These are phyloP conservation scores for Boletus edulis DNA, from an alignment of 768 basidiomycete species.

Conservation along the genomic window DNA sequence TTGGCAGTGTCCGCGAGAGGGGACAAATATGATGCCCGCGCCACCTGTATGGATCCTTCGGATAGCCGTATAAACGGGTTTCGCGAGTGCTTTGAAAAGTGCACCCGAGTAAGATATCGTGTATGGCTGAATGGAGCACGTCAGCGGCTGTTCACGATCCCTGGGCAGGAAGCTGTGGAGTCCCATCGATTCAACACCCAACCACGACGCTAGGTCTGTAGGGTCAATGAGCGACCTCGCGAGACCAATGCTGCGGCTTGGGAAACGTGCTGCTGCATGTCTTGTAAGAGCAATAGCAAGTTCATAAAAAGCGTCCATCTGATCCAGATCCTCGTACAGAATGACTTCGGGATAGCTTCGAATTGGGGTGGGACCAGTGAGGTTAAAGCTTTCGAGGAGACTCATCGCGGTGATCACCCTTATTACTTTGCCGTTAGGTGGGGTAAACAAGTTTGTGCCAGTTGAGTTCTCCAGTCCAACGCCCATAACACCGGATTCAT, in stretches of 20 bases:
- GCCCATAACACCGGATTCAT: slow-evolving; percentile 34
- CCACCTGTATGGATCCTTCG: slow-evolving; percentile 41
- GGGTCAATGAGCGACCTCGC: slow-evolving; percentile 80
- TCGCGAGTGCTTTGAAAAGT: slow-evolving; percentile 88
- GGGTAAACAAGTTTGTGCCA: slow-evolving; percentile 31
- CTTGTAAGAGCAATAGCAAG: slow-evolving; percentile 73
- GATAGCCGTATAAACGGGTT: slow-evolving; percentile 82
- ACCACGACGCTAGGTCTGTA: slow-evolving; percentile 78
- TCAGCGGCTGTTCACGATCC: slow-evolving; percentile 79
- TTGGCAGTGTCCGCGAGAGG: slow-evolving; percentile 76
- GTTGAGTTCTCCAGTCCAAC: slow-evolving; percentile 39
- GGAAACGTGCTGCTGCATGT: slow-evolving; percentile 55
- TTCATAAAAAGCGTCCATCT: slow-evolving; percentile 80
- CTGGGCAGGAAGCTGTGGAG: slow-evolving; percentile 77
- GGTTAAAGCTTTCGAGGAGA: slow-evolving; percentile 45
- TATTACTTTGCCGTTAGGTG: slow-evolving; percentile 43
- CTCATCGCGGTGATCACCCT: slow-evolving; percentile 55
- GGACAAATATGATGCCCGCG: slow-evolving; percentile 80
- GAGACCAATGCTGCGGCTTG: slow-evolving; percentile 75
- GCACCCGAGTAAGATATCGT: slow-evolving; percentile 83
- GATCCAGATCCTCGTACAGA: slow-evolving; percentile 82
- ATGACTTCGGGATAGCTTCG: slow-evolving; percentile 55
- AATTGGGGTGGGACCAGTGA: slow-evolving; percentile 24
- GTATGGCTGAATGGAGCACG: slow-evolving; percentile 70
- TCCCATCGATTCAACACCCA: slow-evolving; percentile 61